Percentiles rank a stretch among this genome's conserved stretches.
phyloP scores from a whole-genome alignment of 2,329 filamentous ascomycete species.

The Piedraia hortae region DNA sequence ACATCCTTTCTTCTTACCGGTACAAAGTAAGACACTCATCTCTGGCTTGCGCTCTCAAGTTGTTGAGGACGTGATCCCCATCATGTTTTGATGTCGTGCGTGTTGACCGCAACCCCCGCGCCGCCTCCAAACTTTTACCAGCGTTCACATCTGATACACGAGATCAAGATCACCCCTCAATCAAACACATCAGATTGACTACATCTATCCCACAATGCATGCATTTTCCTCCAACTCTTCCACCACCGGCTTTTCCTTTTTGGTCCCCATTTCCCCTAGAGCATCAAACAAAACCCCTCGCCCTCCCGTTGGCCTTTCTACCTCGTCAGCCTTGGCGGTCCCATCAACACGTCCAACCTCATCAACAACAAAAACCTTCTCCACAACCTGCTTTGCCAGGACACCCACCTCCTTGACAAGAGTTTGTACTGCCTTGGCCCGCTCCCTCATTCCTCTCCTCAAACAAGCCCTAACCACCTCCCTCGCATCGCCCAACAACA shows the following conservation, averaged over 20 bases:
- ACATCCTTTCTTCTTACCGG: slow-evolving; percentile 20
- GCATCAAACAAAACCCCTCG: slow-evolving; percentile 21
- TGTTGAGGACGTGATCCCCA: no score
- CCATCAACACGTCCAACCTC: slow-evolving; percentile 1
- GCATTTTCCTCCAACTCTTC: slow-evolving; percentile 23
- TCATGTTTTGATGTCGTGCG: no score
- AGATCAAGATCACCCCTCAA: not conserved
- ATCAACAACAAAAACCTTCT: slow-evolving; percentile 35
- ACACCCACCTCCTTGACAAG: slow-evolving; percentile 40
- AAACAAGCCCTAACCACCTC: slow-evolving; percentile 50
- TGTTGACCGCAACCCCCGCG: no score
- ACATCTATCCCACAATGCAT: slow-evolving; percentile 11
- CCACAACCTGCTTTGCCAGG: slow-evolving; percentile 34
- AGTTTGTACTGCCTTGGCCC: slow-evolving; percentile 49
- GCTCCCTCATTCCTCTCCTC: slow-evolving; percentile 62
- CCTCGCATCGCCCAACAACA: slow-evolving; percentile 41
- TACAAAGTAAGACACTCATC: slow-evolving; percentile 42
- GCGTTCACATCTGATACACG: no score
- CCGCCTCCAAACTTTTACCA: no score
- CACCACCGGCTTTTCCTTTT: slow-evolving; percentile 23
- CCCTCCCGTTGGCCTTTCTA: slow-evolving; percentile 14
- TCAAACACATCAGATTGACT: not conserved
- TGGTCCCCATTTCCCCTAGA: slow-evolving; percentile 12
- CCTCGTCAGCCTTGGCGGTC: not conserved
- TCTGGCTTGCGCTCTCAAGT: slow-evolving; percentile 1